Evolutionary conservation across 2,329 filamentous ascomycete genomes (phyloP).

Genomic region (Rachicladosporium sp.): DNA sequence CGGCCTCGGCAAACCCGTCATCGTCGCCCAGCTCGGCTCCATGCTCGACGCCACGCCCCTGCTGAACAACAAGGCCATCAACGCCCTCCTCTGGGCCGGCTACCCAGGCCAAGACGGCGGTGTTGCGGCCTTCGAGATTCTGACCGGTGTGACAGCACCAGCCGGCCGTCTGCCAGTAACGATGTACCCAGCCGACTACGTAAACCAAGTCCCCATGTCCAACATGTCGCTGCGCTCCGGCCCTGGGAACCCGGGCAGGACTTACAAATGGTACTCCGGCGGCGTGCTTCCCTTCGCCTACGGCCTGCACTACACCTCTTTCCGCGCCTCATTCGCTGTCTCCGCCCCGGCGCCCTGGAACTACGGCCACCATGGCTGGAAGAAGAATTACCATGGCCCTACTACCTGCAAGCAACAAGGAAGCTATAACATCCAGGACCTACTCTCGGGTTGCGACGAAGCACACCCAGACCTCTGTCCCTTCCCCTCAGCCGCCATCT

Average conservation of each 20-base stretch:
- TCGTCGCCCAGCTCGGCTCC: constrained; percentile 26
- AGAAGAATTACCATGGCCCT: too few species aligned
- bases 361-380: too few species aligned
- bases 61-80: constrained; percentile 27
- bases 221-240: constrained; percentile 26
- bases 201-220: constrained; percentile 12
- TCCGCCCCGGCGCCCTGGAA: constrained; percentile 1
- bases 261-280: constrained; percentile 32
- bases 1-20: constrained; percentile 25
- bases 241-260: constrained; percentile 25
- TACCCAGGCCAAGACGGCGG: constrained; percentile 36
- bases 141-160: constrained; percentile 28
- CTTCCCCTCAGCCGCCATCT: constrained; percentile 13
- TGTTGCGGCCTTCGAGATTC: constrained; percentile 28
- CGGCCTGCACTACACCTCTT: constrained; percentile 33
- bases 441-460: constrained; percentile 20
- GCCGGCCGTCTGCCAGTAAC: constrained; percentile 28
- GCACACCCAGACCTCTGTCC: constrained; percentile 21
- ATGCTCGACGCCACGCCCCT: constrained; percentile 31
- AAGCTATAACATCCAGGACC: constrained; percentile 23
- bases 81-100: constrained; percentile 30
- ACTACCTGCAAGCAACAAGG: too few species aligned
- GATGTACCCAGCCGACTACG: constrained; percentile 28
- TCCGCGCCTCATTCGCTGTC: constrained; percentile 13
- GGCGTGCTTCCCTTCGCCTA: constrained; percentile 33